Percentiles rank a stretch among this genome's conserved stretches.
These are phyloP conservation scores for Stagonosporopsis rhizophila DNA, from an alignment of 2,329 filamentous ascomycete genomes.

Conservation along the genomic window DNA sequence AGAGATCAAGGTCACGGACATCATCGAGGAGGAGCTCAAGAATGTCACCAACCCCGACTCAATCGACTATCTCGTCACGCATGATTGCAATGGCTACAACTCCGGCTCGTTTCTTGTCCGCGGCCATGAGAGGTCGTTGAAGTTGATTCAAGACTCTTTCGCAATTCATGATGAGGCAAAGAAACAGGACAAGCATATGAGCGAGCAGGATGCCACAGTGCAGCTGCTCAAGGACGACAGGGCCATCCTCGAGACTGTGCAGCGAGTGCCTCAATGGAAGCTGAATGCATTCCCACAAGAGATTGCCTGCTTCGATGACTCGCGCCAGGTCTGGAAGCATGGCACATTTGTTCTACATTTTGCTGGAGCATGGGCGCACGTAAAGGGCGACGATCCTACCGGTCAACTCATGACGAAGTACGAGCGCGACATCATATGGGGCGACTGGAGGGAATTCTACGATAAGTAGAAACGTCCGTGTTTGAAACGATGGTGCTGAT, in stretches of 20 bases:
- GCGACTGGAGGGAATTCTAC: conserved; percentile 43
- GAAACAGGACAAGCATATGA: conserved; percentile 33
- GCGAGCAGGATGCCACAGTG: conserved; percentile 51
- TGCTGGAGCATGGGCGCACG: conserved; percentile 52
- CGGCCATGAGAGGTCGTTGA: conserved; percentile 43
- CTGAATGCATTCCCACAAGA: conserved; percentile 52
- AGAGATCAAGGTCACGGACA: conserved; percentile 43
- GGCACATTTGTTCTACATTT: conserved; percentile 52
- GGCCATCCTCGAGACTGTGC: conserved; percentile 25
- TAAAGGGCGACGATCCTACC: conserved; percentile 49
- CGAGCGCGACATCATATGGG: conserved; percentile 42
- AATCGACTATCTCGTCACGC: conserved; percentile 49
- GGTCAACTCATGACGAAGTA: conserved; percentile 51
- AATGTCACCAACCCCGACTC: conserved; percentile 40
- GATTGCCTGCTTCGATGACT: conserved; percentile 48
- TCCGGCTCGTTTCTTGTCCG: conserved; percentile 50
- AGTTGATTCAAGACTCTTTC: conserved; percentile 43
- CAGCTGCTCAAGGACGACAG: conserved; percentile 41
- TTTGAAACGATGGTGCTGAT: background rate
- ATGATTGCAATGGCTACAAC: conserved; percentile 52
- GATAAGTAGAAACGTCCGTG: background rate
- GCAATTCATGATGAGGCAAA: conserved; percentile 35
- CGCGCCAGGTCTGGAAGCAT: conserved; percentile 37
- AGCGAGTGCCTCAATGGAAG: conserved; percentile 47
- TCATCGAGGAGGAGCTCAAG: conserved; percentile 45